These are phyloP conservation scores for Fusarium nelsonii DNA, from an alignment of 2,329 filamentous ascomycete genomes.

Conservation along the genomic window DNA sequence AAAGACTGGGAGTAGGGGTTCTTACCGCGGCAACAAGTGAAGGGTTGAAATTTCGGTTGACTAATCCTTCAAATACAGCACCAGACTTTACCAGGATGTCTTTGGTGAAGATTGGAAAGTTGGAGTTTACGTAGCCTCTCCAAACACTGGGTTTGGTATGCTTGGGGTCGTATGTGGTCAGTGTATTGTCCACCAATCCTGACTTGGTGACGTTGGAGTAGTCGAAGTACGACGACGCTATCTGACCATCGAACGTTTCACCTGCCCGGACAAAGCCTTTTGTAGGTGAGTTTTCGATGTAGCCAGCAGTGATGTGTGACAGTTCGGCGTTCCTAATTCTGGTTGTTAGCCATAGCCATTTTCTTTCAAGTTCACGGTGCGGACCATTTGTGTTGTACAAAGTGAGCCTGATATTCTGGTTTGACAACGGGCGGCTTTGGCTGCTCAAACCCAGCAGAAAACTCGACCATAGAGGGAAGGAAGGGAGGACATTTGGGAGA, in stretches of 20 bases:
- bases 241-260: slow-evolving; percentile 48
- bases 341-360: neutral
- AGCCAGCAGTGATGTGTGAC: slow-evolving; percentile 55
- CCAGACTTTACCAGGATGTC: slow-evolving; percentile 47
- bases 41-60: slow-evolving; percentile 32
- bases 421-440: slow-evolving; percentile 51
- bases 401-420: slow-evolving; percentile 50
- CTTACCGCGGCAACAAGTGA: slow-evolving; percentile 47
- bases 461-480: slow-evolving; percentile 45
- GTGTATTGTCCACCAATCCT: slow-evolving; percentile 54
- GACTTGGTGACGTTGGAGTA: slow-evolving; percentile 52
- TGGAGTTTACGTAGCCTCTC: slow-evolving; percentile 54
- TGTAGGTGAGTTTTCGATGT: slow-evolving; percentile 52
- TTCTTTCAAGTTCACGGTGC: fast-evolving
- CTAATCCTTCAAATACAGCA: slow-evolving; percentile 47
- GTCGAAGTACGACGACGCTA: slow-evolving; percentile 53
- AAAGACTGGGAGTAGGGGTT: fast-evolving
- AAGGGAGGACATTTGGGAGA: slow-evolving; percentile 41
- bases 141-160: slow-evolving; percentile 43
- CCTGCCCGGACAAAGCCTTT: slow-evolving; percentile 49
- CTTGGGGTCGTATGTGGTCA: slow-evolving; percentile 47
- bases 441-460: slow-evolving; percentile 51
- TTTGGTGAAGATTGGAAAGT: slow-evolving; percentile 52
- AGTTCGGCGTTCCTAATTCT: slow-evolving; percentile 52
- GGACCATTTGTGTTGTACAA: slow-evolving; percentile 57